Evolutionary conservation across 2,329 filamentous ascomycete genomes (phyloP).

Genomic region (Xylaria sp.): DNA sequence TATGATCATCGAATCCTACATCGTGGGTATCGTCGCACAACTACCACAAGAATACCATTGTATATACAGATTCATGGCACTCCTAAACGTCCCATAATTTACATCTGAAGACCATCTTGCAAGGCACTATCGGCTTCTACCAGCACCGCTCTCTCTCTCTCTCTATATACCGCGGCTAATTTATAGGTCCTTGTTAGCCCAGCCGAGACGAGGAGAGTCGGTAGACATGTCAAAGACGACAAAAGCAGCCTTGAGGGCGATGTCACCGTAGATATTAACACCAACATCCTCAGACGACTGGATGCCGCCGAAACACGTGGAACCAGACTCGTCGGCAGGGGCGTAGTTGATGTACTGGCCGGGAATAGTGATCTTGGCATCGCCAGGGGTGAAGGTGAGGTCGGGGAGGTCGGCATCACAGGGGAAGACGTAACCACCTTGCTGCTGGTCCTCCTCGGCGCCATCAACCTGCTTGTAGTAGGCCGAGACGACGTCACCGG

Average conservation of each 20-base stretch:
- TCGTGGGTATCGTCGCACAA: conserved; percentile 23
- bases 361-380: conserved; percentile 59
- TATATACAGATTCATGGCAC: conserved; percentile 24
- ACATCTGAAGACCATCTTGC: background rate
- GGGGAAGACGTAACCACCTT: conserved; percentile 63
- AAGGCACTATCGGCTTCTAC: background rate
- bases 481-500: conserved; percentile 54
- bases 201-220: conserved; percentile 55
- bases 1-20: conserved; percentile 5
- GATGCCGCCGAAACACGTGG: conserved; percentile 71
- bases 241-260: conserved; percentile 73
- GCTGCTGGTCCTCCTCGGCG: conserved; percentile 51
- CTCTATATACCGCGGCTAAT: background rate
- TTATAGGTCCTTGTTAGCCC: conserved; percentile 51
- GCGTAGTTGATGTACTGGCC: conserved; percentile 62
- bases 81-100: conserved; percentile 1
- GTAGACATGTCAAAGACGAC: conserved; percentile 65
- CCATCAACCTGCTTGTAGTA: conserved; percentile 63
- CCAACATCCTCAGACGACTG: conserved; percentile 55
- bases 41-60: conserved; percentile 7
- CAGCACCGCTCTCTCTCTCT: background rate
- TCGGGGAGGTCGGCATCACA: conserved; percentile 60
- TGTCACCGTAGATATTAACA: conserved; percentile 71
- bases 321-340: conserved; percentile 54
- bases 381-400: conserved; percentile 61